Base-by-base conservation (phyloP, 2,329 filamentous ascomycete genomes). In the Sphaerulina musiva region DNA sequence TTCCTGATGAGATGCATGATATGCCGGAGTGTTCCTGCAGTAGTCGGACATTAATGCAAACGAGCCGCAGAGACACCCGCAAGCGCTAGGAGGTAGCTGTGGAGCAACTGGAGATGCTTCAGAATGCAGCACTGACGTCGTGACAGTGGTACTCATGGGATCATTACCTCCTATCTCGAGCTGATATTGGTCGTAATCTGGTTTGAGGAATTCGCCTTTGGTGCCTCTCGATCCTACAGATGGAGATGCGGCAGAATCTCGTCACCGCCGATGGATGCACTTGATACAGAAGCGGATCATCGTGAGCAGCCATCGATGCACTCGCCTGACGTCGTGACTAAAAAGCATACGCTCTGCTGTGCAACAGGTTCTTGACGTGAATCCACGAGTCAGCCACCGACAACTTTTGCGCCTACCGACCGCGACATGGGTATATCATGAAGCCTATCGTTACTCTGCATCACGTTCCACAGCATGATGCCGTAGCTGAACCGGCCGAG, bases 191-290 rank as follows among this genome's bases (percentile, higher is more conserved):
- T 26, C 26, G 20, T 14, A 17, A 50, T 36, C 48, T 50, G 17
- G 26, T 51, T 51, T 41, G 48, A 51, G 48, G 44, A 51, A 51
- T 51, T 46, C 36, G 36, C 32, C 49, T 23, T 31, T 14, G 32
- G 43, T 52, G 42, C 43, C 50, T 52, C 43, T 46, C 43, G 43
- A 52, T 52, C 50, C 34, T 51, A 6, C 6, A 17, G 11, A 42
- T 43, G 36, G 23, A 9, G 14, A 39, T 41, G 38, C 47, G 29
- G 26, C 17, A 40, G 47, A 49, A 41, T 41, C 34, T 42, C 20
- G 26, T 14, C 12, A 39, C 11, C 3, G 12, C n/a, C 11, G 29
- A 42, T 48, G 46, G 14, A 17, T 17, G 14, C 14, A 17, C 14
- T 17, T 17, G 14, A 17, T 17, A 17, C 14, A 17, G 14, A 17